Evolutionary conservation across 768 basidiomycete genomes (phyloP).

Genomic region (Naematelia encephala): DNA sequence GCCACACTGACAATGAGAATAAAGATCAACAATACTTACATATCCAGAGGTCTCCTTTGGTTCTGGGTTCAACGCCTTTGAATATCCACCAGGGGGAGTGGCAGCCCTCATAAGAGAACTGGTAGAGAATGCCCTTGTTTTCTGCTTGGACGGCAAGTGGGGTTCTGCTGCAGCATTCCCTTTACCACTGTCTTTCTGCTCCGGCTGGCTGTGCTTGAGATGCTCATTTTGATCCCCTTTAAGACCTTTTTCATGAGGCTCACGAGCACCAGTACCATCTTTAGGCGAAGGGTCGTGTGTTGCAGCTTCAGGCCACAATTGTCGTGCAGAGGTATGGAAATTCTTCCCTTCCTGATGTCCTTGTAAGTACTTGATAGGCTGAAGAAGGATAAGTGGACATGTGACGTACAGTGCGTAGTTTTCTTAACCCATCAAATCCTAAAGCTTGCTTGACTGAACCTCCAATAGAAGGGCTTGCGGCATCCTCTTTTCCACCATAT

Average conservation of each 20-base stretch:
- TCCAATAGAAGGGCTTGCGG: constrained; percentile 21
- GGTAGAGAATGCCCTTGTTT: constrained; percentile 21
- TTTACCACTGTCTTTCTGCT: constrained; percentile 25
- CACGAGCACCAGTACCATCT: constrained; percentile 29
- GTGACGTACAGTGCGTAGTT: constrained; percentile 11
- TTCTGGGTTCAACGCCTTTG: constrained; percentile 21
- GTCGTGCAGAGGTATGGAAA: constrained; percentile 11
- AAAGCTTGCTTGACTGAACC: constrained; percentile 24
- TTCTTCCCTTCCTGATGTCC: constrained; percentile 19
- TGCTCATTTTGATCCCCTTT: constrained; percentile 46
- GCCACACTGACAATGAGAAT: background rate
- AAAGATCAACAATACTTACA: constrained; percentile 25
- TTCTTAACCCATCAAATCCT: constrained; percentile 32
- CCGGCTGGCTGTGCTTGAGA: constrained; percentile 37
- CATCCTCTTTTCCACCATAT: constrained; percentile 35
- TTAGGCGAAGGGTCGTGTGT: constrained; percentile 4
- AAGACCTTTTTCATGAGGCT: constrained; percentile 25
- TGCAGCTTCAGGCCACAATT: background rate
- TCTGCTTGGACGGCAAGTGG: constrained; percentile 37
- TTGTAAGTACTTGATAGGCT: constrained; percentile 1
- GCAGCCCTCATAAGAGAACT: constrained; percentile 9
- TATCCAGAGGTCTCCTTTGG: constrained; percentile 25
- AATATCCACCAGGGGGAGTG: constrained; percentile 24
- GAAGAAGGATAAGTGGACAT: too few species aligned
- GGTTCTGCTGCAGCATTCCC: constrained; percentile 44